These are phyloP conservation scores for Fusarium udum DNA, from an alignment of 2,329 filamentous ascomycete genomes.

Conservation along the genomic window DNA sequence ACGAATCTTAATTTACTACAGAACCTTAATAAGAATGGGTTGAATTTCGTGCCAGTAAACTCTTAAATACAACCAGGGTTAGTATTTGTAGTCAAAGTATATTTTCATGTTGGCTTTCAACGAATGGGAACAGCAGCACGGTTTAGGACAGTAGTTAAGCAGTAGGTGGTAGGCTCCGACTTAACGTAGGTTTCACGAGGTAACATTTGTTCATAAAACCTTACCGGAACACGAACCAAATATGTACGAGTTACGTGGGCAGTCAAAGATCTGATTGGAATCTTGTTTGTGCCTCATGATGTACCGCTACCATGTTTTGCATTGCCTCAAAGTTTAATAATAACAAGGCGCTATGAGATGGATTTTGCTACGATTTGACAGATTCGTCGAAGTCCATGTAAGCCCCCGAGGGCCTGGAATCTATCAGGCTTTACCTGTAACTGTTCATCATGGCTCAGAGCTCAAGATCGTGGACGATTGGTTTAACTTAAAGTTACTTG, in stretches of 20 bases:
- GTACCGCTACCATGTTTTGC: not conserved
- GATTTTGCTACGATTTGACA: not conserved
- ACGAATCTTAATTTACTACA: not conserved
- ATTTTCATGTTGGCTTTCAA: not conserved
- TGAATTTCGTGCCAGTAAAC: not conserved
- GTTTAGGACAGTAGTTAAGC: rapidly evolving
- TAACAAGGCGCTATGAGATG: too few relatives aligned
- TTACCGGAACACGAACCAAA: too few relatives aligned
- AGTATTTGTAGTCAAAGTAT: not conserved
- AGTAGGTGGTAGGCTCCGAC: not conserved
- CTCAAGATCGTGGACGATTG: not conserved
- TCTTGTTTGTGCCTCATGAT: not conserved
- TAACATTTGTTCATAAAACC: too few relatives aligned
- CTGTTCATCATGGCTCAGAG: not conserved
- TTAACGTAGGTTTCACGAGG: not conserved
- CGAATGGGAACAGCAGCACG: not conserved
- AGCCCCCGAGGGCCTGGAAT: not conserved
- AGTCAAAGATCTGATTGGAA: not conserved
- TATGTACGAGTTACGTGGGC: too few relatives aligned
- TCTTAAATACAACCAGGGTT: too few relatives aligned
- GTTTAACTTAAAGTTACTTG: not conserved
- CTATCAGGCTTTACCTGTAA: not conserved
- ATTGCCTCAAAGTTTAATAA: not conserved
- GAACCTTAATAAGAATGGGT: not conserved
- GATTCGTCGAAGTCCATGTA: rapidly evolving